These are phyloP conservation scores for Coemansia sp. DNA, from an alignment of 192 early-diverging fungal species.

Conservation along the genomic window DNA sequence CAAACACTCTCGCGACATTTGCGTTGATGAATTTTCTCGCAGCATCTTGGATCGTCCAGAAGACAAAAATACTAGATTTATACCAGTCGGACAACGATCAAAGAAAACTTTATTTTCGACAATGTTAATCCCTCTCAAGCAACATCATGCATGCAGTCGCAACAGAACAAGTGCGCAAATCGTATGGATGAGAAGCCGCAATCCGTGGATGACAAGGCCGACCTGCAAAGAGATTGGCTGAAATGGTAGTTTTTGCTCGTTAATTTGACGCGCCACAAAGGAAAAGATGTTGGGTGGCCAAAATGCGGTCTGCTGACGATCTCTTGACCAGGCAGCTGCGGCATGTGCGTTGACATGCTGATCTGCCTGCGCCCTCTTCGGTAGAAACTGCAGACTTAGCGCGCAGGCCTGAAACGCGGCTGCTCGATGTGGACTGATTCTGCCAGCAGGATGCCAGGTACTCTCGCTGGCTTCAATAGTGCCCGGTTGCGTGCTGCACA, in stretches of 20 bases:
- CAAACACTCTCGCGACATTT: neutral
- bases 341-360: conserved; percentile 4
- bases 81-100: neutral
- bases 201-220: neutral
- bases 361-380: neutral
- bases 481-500: neutral
- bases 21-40: too few species aligned
- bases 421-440: too few species aligned
- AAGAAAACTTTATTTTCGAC: neutral
- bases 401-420: too few species aligned
- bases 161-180: neutral
- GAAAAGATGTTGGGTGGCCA: neutral
- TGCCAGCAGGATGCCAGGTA: too few species aligned
- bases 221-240: neutral
- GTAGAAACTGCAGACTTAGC: conserved; percentile 1
- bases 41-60: neutral
- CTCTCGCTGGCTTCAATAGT: neutral
- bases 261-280: neutral
- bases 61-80: neutral
- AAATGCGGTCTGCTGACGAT: too few species aligned
- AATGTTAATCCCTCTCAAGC: neutral
- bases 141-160: neutral
- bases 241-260: too few species aligned
- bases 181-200: neutral
- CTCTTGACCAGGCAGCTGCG: too few species aligned